Evolutionary conservation across 2,329 filamentous ascomycete genomes (phyloP), one percentile per base, ranked within the genome.

Genomic region (Chrysosporium queenslandicum): DNA sequence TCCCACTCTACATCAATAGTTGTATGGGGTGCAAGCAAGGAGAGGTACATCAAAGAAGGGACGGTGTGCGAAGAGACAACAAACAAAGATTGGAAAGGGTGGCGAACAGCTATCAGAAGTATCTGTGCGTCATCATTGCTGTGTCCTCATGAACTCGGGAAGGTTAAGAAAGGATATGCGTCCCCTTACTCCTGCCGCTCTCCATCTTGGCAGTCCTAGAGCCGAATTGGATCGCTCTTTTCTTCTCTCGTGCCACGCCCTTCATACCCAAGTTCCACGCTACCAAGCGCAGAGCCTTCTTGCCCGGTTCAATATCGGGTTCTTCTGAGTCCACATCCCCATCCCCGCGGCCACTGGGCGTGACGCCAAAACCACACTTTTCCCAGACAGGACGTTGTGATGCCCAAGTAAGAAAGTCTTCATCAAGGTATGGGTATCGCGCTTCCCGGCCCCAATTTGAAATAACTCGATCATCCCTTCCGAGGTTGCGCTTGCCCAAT

Each of bases 401-500:
- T 5, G 87, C 86, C 80, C 89, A 92, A 23, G 75, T 75, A n/a
- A 96, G 82, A 41, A 98, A 77, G 2, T 79, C 74, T 68, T 98
- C 92, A 56, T 97, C 92, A 0, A 98, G 77, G 62, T 81, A 98
- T 0, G 94, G 92, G 64, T 94, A 96, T 32, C 92, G 80, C 29
- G 86, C 86, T 68, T 98, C 92, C 55, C 83, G 84, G 12, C 86
- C 82, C 86, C 90, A 97, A 63, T 94, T 80, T 2, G 87, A 83
- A 68, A 96, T 87, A 16, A 90, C 85, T 21, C 92, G 80, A 68
- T 98, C 94, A 63, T 98, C 92, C 8, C 92, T 82, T 3, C 92
- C 94, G 6, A 98, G 77, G 59, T 98, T 98, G n/a, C 92, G 81
- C 68, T 92, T 88, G 1, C 91, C 90, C 1, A 98, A 79, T 21